Base-by-base conservation (phyloP, 2,329 filamentous ascomycete genomes). In the Alternaria ventricosa region DNA sequence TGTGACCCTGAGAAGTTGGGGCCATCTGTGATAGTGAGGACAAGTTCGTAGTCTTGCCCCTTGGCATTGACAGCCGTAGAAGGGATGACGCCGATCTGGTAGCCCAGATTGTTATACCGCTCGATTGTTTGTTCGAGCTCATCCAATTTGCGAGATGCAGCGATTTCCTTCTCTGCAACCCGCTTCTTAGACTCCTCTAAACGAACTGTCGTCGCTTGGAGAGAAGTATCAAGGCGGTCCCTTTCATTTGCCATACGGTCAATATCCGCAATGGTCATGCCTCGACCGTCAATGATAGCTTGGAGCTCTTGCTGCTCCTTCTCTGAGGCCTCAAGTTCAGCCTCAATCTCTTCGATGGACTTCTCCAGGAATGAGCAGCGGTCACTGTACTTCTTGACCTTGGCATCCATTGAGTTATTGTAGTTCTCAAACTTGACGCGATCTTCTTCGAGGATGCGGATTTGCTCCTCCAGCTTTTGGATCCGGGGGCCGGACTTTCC, bases 161-260 rank as follows among this genome's bases (percentile, higher is more conserved):
- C 94, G n/a, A 87, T 80, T 80, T 99, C 96, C 73, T 92, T 96
- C 70, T 97, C 94, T 18, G 90, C 87, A 1, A 96, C 91, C 69
- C 89, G 90, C 69, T 88, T 90, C 83, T 96, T 96, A 9, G 91
- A 87, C 66, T 98, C 96, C 61, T 97, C 94, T 0, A 97, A 85
- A 56, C 93, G 87, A 58, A 88, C 85, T 6, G 88, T 86, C 0
- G 93, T 92, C 3, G 90, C 87, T 72, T 97, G 93, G 47, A 97
- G 90, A 45, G 90, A 92, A 73, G 91, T 94, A 69, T 97, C 93
- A n/a, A 99, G 87, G 50, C 96, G 90, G 75, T 99, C 96, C 57
- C 94, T 90, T 79, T 99, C 96, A 36, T 92, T 90, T 71, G 94
- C 97, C 95, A 99, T 97, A 80, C 96, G 93, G 86, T 99, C 96